These are phyloP conservation scores for Xylaria palmicola DNA, from an alignment of 495 filamentous ascomycete species.

Conservation along the genomic window DNA sequence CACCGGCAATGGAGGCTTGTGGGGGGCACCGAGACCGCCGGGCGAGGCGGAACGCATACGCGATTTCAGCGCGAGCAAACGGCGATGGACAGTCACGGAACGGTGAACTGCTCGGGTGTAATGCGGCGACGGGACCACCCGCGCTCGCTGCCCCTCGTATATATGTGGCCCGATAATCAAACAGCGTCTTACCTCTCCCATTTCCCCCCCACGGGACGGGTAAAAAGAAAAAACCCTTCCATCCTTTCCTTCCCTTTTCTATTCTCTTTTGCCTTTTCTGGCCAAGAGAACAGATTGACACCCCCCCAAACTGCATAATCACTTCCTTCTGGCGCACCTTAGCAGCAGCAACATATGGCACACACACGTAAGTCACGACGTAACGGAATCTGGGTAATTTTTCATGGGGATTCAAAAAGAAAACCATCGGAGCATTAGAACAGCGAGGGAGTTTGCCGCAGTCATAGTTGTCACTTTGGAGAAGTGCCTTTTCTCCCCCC, in stretches of 20 bases:
- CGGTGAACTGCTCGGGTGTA: constrained; percentile 17
- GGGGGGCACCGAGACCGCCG: constrained; percentile 36
- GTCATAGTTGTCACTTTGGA: no score
- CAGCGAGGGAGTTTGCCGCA: neutral
- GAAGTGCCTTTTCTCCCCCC: no score
- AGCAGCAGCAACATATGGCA: no score
- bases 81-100: constrained; percentile 49
- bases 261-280: neutral
- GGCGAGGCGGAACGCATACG: constrained; percentile 37
- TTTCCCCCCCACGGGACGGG: no score
- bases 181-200: no score
- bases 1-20: constrained; percentile 34
- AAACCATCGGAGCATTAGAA: neutral
- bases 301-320: neutral
- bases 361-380: no score
- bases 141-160: no score
- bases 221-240: no score
- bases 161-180: no score
- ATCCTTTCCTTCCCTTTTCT: no score
- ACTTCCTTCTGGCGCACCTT: no score
- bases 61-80: constrained; percentile 39
- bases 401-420: neutral
- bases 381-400: neutral
- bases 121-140: neutral
- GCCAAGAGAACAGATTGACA: neutral